Evolutionary conservation across 306 rosid genomes (phyloP).

Genomic region (Inga leiocalycina): DNA sequence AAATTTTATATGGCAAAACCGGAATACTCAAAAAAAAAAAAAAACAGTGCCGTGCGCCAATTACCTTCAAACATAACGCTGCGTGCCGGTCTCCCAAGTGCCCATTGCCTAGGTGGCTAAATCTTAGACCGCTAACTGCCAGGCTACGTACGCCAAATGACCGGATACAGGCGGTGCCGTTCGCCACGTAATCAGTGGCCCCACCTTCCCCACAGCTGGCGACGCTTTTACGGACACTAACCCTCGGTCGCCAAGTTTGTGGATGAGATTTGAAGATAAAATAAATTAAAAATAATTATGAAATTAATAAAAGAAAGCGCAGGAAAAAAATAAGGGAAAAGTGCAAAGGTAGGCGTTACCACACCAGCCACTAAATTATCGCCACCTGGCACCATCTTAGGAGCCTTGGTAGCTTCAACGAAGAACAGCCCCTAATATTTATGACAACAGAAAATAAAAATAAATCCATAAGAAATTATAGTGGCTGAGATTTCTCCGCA

Average conservation of each 20-base stretch:
- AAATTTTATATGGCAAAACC: no score
- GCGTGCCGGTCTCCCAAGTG: slow-evolving; percentile 25
- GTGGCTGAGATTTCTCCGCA: slow-evolving; percentile 88
- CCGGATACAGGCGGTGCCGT: slow-evolving; percentile 34
- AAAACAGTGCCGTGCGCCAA: not conserved
- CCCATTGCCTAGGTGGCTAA: slow-evolving; percentile 16
- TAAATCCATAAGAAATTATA: slow-evolving; percentile 56
- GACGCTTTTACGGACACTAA: slow-evolving; percentile 57
- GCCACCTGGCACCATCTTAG: slow-evolving; percentile 54
- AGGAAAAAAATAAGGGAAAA: slow-evolving; percentile 41
- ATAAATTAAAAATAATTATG: not conserved
- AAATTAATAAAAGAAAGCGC: not conserved
- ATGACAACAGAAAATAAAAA: slow-evolving; percentile 23
- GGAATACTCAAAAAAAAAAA: not conserved
- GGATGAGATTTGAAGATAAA: slow-evolving; percentile 59
- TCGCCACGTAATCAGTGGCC: slow-evolving; percentile 38
- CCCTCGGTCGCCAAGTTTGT: slow-evolving; percentile 51
- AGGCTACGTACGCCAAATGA: slow-evolving; percentile 1
- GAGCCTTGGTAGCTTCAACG: slow-evolving; percentile 54
- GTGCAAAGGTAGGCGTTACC: slow-evolving; percentile 49
- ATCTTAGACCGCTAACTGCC: slow-evolving; percentile 11
- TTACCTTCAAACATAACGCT: not conserved
- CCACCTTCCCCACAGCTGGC: slow-evolving; percentile 64
- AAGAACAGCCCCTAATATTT: slow-evolving; percentile 17
- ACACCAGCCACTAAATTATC: slow-evolving; percentile 35